Conservation (phyloP, 2,329 filamentous ascomycete genomes). For the Alternaria metachromatica region DNA sequence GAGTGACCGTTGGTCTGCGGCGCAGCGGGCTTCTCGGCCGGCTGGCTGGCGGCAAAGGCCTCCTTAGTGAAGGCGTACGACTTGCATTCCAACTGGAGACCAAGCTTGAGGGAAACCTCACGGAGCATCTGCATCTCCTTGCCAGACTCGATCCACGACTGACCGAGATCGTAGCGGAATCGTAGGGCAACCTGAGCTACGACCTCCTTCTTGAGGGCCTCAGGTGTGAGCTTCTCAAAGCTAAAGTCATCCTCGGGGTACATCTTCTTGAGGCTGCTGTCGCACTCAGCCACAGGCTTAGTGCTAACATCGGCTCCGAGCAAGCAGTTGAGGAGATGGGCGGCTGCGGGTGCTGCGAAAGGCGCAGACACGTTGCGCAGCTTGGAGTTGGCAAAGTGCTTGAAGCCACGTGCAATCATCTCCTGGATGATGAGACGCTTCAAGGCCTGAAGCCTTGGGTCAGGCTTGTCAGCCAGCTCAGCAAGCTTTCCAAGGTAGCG, state of each 20-base stretch:
- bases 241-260: conserved; percentile 83
- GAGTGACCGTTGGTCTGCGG: conserved; percentile 49
- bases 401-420: conserved; percentile 95
- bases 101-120: conserved; percentile 86
- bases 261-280: conserved; percentile 73
- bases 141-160: conserved; percentile 70
- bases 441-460: conserved; percentile 76
- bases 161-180: conserved; percentile 76
- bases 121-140: conserved; percentile 85
- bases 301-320: conserved; percentile 77
- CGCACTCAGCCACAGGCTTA: conserved; percentile 79
- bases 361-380: conserved; percentile 80
- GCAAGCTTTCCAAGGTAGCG: conserved; percentile 91
- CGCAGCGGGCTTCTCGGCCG: conserved; percentile 23
- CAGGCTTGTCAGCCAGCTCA: conserved; percentile 64
- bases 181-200: conserved; percentile 73
- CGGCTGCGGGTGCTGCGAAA: conserved; percentile 78
- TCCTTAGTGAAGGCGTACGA: conserved; percentile 70
- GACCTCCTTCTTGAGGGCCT: conserved; percentile 72
- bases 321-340: conserved; percentile 93
- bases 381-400: conserved; percentile 83
- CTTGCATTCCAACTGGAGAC: conserved; percentile 84
- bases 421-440: conserved; percentile 82
- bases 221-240: conserved; percentile 80
- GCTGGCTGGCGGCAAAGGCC: conserved; percentile 25